A percentile compares a stretch with the other conserved stretches of the same genome.
phyloP scores from a whole-genome alignment of 2,329 filamentous ascomycete species.

The Paecilomyces sp. region DNA sequence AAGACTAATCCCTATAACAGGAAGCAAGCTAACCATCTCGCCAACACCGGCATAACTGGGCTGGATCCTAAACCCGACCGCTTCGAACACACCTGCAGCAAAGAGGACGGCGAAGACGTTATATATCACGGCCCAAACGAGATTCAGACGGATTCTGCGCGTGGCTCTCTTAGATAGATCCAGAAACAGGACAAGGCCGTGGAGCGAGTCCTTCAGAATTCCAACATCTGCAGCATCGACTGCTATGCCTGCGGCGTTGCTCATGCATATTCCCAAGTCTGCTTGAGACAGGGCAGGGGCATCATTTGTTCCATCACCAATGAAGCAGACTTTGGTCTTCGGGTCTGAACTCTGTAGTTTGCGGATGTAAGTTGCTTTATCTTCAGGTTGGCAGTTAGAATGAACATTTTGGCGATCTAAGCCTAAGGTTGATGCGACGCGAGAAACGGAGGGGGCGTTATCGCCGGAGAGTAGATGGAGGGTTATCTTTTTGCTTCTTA shows the following conservation, averaged over 20 bases:
- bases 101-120: constrained; percentile 63
- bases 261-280: constrained; percentile 64
- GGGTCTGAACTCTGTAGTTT: not conserved
- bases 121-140: constrained; percentile 63
- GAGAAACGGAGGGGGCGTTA: not conserved
- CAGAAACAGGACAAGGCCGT: constrained; percentile 52
- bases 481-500: not conserved
- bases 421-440: not conserved
- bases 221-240: constrained; percentile 62
- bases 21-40: constrained; percentile 66
- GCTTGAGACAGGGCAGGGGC: constrained; percentile 65
- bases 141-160: constrained; percentile 57
- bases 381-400: constrained; percentile 38
- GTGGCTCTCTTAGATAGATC: constrained; percentile 42
- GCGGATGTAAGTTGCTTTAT: constrained; percentile 49
- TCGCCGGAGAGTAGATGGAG: not conserved
- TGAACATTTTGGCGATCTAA: constrained; percentile 11
- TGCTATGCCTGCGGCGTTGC: constrained; percentile 57
- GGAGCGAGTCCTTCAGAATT: constrained; percentile 52
- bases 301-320: constrained; percentile 75
- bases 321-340: constrained; percentile 54
- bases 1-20: constrained; percentile 47
- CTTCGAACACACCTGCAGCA: constrained; percentile 54
- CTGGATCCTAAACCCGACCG: constrained; percentile 49
- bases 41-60: constrained; percentile 62